These are phyloP conservation scores for Blepharisma stoltei DNA, from an alignment of 73 alveolate species.

Conservation along the genomic window DNA sequence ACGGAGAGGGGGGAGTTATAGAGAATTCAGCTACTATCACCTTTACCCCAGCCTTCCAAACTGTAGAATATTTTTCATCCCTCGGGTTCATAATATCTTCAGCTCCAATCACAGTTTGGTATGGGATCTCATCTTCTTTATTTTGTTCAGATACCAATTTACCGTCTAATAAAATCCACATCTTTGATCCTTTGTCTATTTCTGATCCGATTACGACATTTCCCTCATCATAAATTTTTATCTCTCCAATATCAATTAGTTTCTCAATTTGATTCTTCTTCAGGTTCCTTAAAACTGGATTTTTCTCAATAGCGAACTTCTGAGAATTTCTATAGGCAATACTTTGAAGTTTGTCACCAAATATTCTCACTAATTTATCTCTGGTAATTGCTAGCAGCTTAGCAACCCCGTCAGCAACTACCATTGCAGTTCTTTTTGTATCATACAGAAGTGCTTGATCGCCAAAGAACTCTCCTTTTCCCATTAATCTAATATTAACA, in stretches of 20 bases:
- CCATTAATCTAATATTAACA: constrained; percentile 48
- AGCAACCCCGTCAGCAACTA: constrained; percentile 27
- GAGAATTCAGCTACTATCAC: background rate
- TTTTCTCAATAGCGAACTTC: background rate
- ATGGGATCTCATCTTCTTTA: background rate
- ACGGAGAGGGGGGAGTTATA: too few species aligned
- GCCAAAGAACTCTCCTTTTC: constrained; percentile 55
- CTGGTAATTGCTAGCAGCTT: background rate
- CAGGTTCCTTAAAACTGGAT: background rate
- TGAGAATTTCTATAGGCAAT: background rate
- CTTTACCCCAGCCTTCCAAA: too few species aligned
- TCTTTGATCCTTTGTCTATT: background rate
- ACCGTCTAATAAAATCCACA: background rate
- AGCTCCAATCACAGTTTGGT: background rate
- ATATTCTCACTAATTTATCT: background rate
- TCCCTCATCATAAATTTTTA: background rate
- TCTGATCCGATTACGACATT: background rate
- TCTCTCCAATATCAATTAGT: background rate
- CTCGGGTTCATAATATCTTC: background rate
- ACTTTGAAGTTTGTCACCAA: background rate
- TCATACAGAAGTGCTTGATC: constrained; percentile 45
- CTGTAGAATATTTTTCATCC: background rate
- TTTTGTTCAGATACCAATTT: background rate
- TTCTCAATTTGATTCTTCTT: background rate
- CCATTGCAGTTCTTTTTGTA: constrained; percentile 53